Evolutionary conservation across 1,284 basidiomycete species (phyloP).

Genomic region (Bondarzewia mesenterica): DNA sequence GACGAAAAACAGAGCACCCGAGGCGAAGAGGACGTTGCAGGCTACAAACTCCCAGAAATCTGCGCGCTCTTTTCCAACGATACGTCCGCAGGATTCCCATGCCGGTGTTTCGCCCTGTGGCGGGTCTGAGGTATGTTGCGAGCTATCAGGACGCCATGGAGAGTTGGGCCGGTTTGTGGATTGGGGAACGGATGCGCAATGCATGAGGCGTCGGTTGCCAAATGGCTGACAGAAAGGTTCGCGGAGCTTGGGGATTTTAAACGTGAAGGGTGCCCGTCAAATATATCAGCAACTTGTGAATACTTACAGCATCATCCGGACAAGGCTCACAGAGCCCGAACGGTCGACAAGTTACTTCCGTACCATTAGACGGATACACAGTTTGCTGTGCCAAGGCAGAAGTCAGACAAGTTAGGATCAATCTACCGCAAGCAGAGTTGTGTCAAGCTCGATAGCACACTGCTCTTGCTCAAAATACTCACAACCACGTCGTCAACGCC

Average conservation of each 20-base stretch:
- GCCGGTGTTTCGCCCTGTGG: slow-evolving; percentile 64
- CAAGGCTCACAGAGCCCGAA: slow-evolving; percentile 81
- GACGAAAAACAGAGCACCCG: slow-evolving; percentile 56
- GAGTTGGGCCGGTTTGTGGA: slow-evolving; percentile 13
- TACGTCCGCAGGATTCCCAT: slow-evolving; percentile 87
- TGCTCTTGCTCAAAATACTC: not conserved
- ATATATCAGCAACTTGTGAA: slow-evolving; percentile 1
- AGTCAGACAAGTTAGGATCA: slow-evolving; percentile 8
- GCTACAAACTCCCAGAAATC: slow-evolving; percentile 87
- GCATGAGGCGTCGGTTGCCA: slow-evolving; percentile 80
- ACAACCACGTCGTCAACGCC: slow-evolving; percentile 3
- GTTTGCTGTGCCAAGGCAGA: slow-evolving; percentile 6
- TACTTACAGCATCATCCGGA: slow-evolving; percentile 66
- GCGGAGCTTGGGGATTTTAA: slow-evolving; percentile 62
- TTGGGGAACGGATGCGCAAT: slow-evolving; percentile 38
- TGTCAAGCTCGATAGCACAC: not conserved
- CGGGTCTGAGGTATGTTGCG: slow-evolving; percentile 13
- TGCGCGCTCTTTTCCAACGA: slow-evolving; percentile 64
- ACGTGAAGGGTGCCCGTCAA: not conserved
- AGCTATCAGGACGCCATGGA: slow-evolving; percentile 6
- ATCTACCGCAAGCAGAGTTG: not conserved
- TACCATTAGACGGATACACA: slow-evolving; percentile 8
- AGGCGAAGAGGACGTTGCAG: slow-evolving; percentile 68
- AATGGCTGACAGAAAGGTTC: slow-evolving; percentile 89
- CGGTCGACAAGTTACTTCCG: slow-evolving; percentile 54